These are phyloP conservation scores for Nasturtium officinale DNA, from an alignment of 345 rosid genomes.

Conservation along the genomic window DNA sequence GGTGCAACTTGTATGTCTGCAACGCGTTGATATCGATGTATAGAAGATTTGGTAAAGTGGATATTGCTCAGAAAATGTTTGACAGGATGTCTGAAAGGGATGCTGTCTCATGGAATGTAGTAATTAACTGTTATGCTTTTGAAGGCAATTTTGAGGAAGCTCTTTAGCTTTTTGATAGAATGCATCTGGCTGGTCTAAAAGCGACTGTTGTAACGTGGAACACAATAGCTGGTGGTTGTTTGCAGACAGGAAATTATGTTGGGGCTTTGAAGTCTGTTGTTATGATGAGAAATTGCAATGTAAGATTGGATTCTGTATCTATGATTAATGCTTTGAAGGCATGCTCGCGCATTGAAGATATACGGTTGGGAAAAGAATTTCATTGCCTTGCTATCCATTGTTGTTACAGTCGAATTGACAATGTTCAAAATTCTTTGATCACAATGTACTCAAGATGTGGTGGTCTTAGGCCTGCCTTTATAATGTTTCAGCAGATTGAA, in stretches of 20 bases:
- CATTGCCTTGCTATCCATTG: conserved; percentile 62
- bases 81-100: conserved; percentile 67
- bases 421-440: conserved; percentile 65
- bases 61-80: conserved; percentile 57
- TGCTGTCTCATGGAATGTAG: conserved; percentile 76
- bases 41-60: conserved; percentile 57
- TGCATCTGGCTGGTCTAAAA: conserved; percentile 50
- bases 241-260: conserved; percentile 49
- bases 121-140: conserved; percentile 62
- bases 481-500: conserved; percentile 51
- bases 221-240: conserved; percentile 57
- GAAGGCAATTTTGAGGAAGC: conserved; percentile 67
- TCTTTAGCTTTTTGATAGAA: conserved; percentile 49
- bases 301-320: conserved; percentile 62
- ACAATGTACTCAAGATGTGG: conserved; percentile 75
- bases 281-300: conserved; percentile 47
- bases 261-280: conserved; percentile 55
- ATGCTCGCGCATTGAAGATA: conserved; percentile 59
- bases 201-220: conserved; percentile 68
- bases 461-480: conserved; percentile 53
- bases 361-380: conserved; percentile 59
- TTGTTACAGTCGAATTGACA: conserved; percentile 42
- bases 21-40: conserved; percentile 82
- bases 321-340: conserved; percentile 64
- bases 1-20: conserved; percentile 61